Percentiles rank a stretch among this genome's conserved stretches.
Conservation (phyloP, 179 eudicot genomes). For the Carnegiea gigantea region DNA sequence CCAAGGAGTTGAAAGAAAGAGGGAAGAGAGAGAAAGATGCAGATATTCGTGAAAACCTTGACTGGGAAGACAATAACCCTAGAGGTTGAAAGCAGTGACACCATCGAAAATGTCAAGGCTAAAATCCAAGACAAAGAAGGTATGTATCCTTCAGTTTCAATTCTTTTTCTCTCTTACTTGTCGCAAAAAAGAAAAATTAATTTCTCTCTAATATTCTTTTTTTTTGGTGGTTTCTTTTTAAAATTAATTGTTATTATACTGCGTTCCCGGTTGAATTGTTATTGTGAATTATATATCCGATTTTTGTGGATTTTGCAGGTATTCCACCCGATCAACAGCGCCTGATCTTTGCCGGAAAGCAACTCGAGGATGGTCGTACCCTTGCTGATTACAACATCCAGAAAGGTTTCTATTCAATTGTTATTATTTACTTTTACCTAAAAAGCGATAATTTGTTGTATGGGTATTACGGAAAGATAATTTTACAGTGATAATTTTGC, state of each 20-base stretch:
- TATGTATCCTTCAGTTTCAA: not conserved
- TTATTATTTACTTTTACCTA: too few species aligned
- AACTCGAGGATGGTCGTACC: slow-evolving; percentile 39
- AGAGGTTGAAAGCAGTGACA: slow-evolving; percentile 28
- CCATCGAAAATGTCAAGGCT: slow-evolving; percentile 27
- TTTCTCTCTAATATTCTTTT: too few species aligned
- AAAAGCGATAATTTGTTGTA: too few species aligned
- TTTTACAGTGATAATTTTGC: not conserved
- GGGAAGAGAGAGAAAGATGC: not conserved
- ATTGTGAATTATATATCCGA: too few species aligned
- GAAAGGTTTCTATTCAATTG: slow-evolving; percentile 16
- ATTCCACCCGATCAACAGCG: slow-evolving; percentile 40
- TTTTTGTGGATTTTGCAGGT: slow-evolving; percentile 16
- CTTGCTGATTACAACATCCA: slow-evolving; percentile 40
- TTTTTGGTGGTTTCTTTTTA: too few species aligned
- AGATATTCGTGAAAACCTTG: slow-evolving; percentile 28
- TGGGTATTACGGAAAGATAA: too few species aligned
- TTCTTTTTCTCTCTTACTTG: too few species aligned
- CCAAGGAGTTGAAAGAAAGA: too few species aligned
- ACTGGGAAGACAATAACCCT: slow-evolving; percentile 32
- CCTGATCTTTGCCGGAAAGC: slow-evolving; percentile 37
- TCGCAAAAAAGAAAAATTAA: too few species aligned
- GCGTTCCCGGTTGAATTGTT: too few species aligned
- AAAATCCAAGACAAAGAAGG: slow-evolving; percentile 34
- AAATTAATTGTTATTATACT: too few species aligned